Evolutionary conservation across 108 stramenopile genomes (phyloP).

Genomic region (Epithemia pelagica): DNA sequence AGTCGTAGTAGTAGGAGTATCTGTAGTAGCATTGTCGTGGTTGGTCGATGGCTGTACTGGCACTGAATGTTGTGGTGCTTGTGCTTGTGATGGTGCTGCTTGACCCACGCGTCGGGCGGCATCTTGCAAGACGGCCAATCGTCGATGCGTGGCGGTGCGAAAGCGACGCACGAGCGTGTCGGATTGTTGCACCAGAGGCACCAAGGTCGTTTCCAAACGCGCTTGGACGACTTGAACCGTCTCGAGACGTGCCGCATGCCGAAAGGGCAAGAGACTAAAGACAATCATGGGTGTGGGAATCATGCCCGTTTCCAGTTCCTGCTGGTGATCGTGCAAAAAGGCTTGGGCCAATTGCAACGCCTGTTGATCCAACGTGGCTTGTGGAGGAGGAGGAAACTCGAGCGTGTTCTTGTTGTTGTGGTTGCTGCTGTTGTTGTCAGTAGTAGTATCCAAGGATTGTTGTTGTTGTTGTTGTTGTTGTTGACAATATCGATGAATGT

Average conservation of each 20-base stretch:
- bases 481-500: constrained; percentile 57
- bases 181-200: constrained; percentile 29
- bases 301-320: constrained; percentile 67
- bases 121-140: constrained; percentile 73
- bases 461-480: constrained; percentile 1
- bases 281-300: constrained; percentile 71
- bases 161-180: constrained; percentile 72
- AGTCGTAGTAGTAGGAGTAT: too few relatives aligned
- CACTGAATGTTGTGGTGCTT: too few relatives aligned
- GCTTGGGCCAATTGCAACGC: constrained; percentile 46
- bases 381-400: constrained; percentile 21
- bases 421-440: constrained; percentile 17
- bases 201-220: constrained; percentile 27
- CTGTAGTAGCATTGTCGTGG: background rate
- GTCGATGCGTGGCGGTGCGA: constrained; percentile 77
- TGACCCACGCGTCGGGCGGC: constrained; percentile 52
- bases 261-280: constrained; percentile 79
- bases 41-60: constrained; percentile 7
- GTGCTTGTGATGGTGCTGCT: too few relatives aligned
- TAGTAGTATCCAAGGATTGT: constrained; percentile 9
- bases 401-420: background rate
- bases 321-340: constrained; percentile 33
- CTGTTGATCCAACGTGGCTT: constrained; percentile 39
- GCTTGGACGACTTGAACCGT: constrained; percentile 53
- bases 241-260: constrained; percentile 61